Conservation (phyloP, 2,329 filamentous ascomycete genomes). For the Huntiella bhutanensis region DNA sequence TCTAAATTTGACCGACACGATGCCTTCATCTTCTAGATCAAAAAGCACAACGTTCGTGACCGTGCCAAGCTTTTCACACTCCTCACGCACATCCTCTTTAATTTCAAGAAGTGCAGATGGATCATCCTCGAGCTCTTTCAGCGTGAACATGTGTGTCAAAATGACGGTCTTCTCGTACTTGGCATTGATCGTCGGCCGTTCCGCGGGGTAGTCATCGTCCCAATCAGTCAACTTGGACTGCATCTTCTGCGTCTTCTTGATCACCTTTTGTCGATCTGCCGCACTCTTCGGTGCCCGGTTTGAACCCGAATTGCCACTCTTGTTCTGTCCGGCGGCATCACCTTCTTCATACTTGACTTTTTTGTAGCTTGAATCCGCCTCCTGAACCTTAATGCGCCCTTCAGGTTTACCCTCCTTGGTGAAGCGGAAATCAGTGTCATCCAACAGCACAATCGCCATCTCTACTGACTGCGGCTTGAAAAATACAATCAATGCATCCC, state of each 20-base stretch:
- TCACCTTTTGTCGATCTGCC: conserved; percentile 73
- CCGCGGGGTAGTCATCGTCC: conserved; percentile 58
- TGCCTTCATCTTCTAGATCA: conserved; percentile 66
- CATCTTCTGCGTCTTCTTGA: conserved; percentile 76
- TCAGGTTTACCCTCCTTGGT: conserved; percentile 28
- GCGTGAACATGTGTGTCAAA: conserved; percentile 82
- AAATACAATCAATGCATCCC: conserved; percentile 82
- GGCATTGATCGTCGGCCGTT: conserved; percentile 27
- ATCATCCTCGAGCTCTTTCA: conserved; percentile 70
- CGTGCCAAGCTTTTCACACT: conserved; percentile 67
- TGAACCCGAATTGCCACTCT: conserved; percentile 18
- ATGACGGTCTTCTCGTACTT: conserved; percentile 67
- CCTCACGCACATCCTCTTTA: conserved; percentile 82
- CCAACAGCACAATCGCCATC: conserved; percentile 61
- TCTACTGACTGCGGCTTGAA: conserved; percentile 89
- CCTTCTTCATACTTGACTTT: conserved; percentile 49
- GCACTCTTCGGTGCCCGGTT: conserved; percentile 28
- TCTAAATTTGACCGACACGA: conserved; percentile 69
- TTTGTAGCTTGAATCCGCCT: conserved; percentile 82
- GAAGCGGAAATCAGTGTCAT: conserved; percentile 66
- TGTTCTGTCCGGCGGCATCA: conserved; percentile 15
- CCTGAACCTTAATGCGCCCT: conserved; percentile 61
- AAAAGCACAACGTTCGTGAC: conserved; percentile 86
- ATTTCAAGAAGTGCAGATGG: conserved; percentile 70
- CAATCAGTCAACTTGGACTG: conserved; percentile 86